Evolutionary conservation across 352 stramenopile species (phyloP).

Genomic region (Globisporangium carolinianum): DNA sequence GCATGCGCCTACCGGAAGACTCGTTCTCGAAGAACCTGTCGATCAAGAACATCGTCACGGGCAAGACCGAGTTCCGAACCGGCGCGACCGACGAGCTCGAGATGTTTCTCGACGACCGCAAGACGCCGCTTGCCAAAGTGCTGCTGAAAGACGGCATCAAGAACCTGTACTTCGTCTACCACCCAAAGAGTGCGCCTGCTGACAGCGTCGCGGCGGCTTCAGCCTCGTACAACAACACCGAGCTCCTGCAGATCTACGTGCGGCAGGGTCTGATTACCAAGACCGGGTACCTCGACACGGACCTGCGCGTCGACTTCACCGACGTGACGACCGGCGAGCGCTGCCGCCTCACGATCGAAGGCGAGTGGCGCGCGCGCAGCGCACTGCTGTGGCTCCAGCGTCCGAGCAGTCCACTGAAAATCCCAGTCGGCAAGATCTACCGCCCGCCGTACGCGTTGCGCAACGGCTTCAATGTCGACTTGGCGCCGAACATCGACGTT

Average conservation of each 20-base stretch:
- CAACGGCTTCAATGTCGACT: slow-evolving; percentile 2
- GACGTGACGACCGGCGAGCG: slow-evolving; percentile 5
- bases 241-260: slow-evolving; percentile 9
- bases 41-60: slow-evolving; percentile 4
- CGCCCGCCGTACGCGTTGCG: neutral
- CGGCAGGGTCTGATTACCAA: neutral
- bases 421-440: slow-evolving; percentile 3
- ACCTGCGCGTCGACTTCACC: slow-evolving; percentile 7
- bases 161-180: slow-evolving; percentile 3
- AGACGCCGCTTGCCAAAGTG: slow-evolving; percentile 2
- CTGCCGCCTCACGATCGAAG: slow-evolving; percentile 4
- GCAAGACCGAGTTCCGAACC: neutral
- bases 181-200: neutral
- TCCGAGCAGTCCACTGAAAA: neutral
- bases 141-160: slow-evolving; percentile 1
- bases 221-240: neutral
- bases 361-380: slow-evolving; percentile 4
- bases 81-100: neutral
- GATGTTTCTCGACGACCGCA: neutral
- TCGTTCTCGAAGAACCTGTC: slow-evolving; percentile 5
- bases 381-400: slow-evolving; percentile 6
- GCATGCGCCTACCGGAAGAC: slow-evolving; percentile 1
- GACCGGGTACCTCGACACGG: slow-evolving; percentile 2
- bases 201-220: neutral
- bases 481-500: slow-evolving; percentile 5